Evolutionary conservation across 306 rosid genomes (phyloP).

Genomic region (Corylus americana): DNA sequence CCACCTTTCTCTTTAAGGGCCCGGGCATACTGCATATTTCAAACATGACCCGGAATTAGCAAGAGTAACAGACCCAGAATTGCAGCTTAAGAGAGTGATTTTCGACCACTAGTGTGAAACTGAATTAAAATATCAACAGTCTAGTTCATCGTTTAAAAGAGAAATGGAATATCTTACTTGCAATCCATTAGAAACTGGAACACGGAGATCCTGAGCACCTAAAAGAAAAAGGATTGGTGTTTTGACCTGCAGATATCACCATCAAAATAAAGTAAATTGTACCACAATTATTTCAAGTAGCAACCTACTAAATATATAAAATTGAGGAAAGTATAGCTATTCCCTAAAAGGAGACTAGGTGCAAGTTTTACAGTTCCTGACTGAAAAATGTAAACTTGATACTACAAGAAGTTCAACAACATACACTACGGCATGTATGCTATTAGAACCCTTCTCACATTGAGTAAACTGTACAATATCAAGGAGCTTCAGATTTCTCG

Average conservation of each 20-base stretch:
- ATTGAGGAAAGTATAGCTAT: not conserved
- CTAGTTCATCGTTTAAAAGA: not conserved
- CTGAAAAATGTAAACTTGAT: not conserved
- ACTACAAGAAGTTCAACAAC: not conserved
- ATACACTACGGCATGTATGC: not conserved
- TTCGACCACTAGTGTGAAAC: not conserved
- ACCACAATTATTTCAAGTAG: constrained; percentile 17
- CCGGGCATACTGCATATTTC: constrained; percentile 68
- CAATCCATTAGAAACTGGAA: constrained; percentile 60
- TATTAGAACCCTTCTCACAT: not conserved
- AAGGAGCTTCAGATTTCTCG: not conserved
- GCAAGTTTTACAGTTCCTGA: not conserved
- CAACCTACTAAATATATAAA: not conserved
- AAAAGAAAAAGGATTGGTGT: constrained; percentile 75
- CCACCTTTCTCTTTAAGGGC: constrained; percentile 82
- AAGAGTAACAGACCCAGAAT: not conserved
- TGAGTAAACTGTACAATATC: not conserved
- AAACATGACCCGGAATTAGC: constrained; percentile 15
- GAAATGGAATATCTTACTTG: constrained; percentile 52
- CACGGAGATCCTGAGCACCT: constrained; percentile 82
- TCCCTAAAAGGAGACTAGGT: not conserved
- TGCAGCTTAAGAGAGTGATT: not conserved
- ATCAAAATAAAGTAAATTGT: constrained; percentile 3
- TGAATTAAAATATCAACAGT: not conserved
- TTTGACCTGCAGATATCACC: constrained; percentile 61